Evolutionary conservation across 495 filamentous ascomycete genomes (phyloP).

Genomic region (Aspergillus saccharolyticus): DNA sequence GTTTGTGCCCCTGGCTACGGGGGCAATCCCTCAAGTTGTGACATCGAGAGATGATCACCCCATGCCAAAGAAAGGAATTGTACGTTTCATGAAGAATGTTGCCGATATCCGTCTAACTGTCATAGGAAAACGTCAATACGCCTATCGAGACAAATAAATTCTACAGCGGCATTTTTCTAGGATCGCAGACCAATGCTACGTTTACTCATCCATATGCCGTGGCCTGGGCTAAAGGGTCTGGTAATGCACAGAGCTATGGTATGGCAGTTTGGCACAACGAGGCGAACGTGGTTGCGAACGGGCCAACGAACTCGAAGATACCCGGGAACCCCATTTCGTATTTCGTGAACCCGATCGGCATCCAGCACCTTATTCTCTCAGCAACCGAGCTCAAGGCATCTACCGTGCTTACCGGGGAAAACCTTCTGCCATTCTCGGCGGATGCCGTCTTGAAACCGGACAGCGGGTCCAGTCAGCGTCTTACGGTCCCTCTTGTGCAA

Average conservation of each 20-base stretch:
- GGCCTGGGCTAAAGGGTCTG: conserved; percentile 67
- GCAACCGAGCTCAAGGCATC: conserved; percentile 62
- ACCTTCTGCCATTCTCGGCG: conserved; percentile 63
- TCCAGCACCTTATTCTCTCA: conserved; percentile 74
- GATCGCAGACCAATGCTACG: conserved; percentile 59
- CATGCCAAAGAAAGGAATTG: conserved; percentile 43
- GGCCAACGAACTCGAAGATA: conserved; percentile 40
- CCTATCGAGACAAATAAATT: conserved; percentile 86
- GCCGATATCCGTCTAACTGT: conserved; percentile 5
- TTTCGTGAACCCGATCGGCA: conserved; percentile 76
- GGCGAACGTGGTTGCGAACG: conserved; percentile 57
- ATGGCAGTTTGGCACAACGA: conserved; percentile 72
- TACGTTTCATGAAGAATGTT: conserved; percentile 28
- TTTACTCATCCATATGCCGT: conserved; percentile 88
- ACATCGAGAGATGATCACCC: conserved; percentile 47
- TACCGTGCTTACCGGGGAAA: conserved; percentile 59
- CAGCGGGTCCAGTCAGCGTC: conserved; percentile 44
- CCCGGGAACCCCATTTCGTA: conserved; percentile 59
- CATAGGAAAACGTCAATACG: conserved; percentile 33
- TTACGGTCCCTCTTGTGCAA: conserved; percentile 82
- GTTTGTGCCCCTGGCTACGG: conserved; percentile 58
- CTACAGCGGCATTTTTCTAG: conserved; percentile 84
- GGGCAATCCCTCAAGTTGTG: conserved; percentile 52
- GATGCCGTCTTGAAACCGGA: conserved; percentile 61
- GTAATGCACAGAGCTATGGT: conserved; percentile 65